Evolutionary conservation across 768 basidiomycete species (phyloP).

Genomic region (Tulasnella calospora): DNA sequence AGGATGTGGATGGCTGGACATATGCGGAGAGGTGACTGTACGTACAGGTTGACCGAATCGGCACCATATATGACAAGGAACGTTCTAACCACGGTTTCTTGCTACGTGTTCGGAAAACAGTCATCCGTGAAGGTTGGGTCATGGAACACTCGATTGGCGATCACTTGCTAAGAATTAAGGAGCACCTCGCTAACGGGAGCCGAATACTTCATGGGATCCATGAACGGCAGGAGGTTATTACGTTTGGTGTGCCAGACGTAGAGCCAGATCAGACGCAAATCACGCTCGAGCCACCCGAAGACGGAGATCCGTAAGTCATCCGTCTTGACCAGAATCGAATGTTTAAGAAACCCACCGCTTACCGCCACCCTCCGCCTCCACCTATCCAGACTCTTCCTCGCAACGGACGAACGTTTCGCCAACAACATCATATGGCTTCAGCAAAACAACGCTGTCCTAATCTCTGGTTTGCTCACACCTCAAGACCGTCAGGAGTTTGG

Average conservation of each 20-base stretch:
- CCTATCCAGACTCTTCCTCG: conserved; percentile 32
- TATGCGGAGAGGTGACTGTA: conserved; percentile 31
- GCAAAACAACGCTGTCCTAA: conserved; percentile 41
- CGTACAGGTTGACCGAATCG: neutral
- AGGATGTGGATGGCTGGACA: conserved; percentile 31
- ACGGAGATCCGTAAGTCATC: conserved; percentile 28
- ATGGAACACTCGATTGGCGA: conserved; percentile 38
- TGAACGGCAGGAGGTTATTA: neutral
- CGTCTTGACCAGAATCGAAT: neutral
- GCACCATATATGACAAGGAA: neutral
- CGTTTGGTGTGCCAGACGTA: conserved; percentile 24
- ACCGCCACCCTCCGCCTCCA: neutral
- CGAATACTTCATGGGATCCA: conserved; percentile 11
- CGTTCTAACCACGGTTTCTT: neutral
- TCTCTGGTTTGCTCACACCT: conserved; percentile 43
- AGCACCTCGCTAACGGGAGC: conserved; percentile 34
- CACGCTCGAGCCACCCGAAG: conserved; percentile 21
- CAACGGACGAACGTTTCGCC: conserved; percentile 43
- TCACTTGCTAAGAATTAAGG: conserved; percentile 39
- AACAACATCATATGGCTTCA: conserved; percentile 37
- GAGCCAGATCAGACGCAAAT: conserved; percentile 22
- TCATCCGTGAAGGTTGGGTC: conserved; percentile 38
- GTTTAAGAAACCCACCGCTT: neutral
- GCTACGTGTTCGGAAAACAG: neutral
- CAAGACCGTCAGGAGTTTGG: conserved; percentile 37